phyloP scores from a whole-genome alignment of 371 early-diverging fungal species.

The Mucor lusitanicus region DNA sequence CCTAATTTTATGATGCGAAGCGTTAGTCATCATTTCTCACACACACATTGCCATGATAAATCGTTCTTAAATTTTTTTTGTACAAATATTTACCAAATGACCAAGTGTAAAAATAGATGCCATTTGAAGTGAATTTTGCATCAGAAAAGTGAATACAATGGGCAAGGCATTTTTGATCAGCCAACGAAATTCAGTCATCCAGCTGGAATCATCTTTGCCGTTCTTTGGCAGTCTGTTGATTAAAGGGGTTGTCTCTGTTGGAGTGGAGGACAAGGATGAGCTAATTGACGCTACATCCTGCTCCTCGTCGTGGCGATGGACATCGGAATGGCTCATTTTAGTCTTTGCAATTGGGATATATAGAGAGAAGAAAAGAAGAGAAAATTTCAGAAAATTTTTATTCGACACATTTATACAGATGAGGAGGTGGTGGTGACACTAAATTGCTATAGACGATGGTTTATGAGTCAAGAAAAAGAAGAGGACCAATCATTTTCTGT shows the following conservation, averaged over 20 bases:
- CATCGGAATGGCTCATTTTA: constrained; percentile 4
- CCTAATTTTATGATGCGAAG: constrained; percentile 12
- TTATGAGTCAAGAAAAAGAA: constrained; percentile 20
- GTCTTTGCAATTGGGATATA: background rate
- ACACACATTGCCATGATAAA: background rate
- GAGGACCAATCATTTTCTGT: constrained; percentile 34
- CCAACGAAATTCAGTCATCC: constrained; percentile 29
- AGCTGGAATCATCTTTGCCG: constrained; percentile 11
- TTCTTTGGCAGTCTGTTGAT: constrained; percentile 3
- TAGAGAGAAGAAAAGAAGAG: constrained; percentile 5
- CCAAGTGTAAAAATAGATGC: constrained; percentile 61
- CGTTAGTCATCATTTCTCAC: background rate
- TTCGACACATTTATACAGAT: background rate
- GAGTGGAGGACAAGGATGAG: constrained; percentile 29
- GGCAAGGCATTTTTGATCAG: constrained; percentile 52
- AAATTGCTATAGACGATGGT: background rate
- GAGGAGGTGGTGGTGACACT: constrained; percentile 11
- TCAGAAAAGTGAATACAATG: constrained; percentile 54
- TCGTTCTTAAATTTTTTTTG: background rate
- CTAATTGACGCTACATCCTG: constrained; percentile 15
- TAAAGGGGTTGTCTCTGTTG: constrained; percentile 29
- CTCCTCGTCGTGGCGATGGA: background rate
- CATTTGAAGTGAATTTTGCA: constrained; percentile 62
- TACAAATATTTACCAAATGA: constrained; percentile 47
- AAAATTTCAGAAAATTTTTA: constrained; percentile 13